A percentile compares a stretch with the other conserved stretches of the same genome.
Evolutionary conservation across 768 basidiomycete species (phyloP).

Genomic region (Cytidiella melzeri): DNA sequence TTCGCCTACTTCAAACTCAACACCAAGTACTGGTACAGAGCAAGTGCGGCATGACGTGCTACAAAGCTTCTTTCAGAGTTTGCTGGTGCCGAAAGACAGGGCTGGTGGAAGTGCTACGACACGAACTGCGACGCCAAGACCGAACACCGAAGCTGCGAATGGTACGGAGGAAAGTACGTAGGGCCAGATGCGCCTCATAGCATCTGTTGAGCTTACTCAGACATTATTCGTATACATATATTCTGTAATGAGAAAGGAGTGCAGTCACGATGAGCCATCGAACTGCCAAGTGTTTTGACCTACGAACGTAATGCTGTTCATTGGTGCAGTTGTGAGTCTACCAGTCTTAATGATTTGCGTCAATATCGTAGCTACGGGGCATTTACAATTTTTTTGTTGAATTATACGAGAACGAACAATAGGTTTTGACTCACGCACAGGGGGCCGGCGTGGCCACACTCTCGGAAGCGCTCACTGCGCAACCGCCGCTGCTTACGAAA

Average conservation of each 20-base stretch:
- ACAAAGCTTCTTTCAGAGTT: constrained; percentile 83
- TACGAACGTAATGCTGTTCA: too few relatives aligned
- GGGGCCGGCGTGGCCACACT: background rate
- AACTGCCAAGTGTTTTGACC: too few relatives aligned
- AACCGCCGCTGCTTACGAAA: background rate
- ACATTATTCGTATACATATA: background rate
- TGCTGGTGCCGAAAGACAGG: constrained; percentile 67
- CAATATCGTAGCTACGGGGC: too few relatives aligned
- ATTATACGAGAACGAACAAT: too few relatives aligned
- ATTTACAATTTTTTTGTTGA: too few relatives aligned
- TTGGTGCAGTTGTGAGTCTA: too few relatives aligned
- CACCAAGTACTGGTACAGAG: constrained; percentile 43
- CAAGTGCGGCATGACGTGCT: constrained; percentile 78
- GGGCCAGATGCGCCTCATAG: background rate
- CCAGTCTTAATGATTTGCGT: too few relatives aligned
- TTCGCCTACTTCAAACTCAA: constrained; percentile 25
- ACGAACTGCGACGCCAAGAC: constrained; percentile 14
- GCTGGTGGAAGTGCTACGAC: constrained; percentile 19
- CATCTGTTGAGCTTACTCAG: background rate
- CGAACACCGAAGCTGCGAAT: background rate
- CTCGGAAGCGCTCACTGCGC: background rate
- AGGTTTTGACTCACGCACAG: too few relatives aligned
- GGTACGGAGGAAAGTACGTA: constrained; percentile 2
- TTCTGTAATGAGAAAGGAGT: too few relatives aligned
- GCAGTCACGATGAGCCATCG: too few relatives aligned